Base-by-base conservation (phyloP, 176 grass and related monocot genomes). In the Zea luxurians region DNA sequence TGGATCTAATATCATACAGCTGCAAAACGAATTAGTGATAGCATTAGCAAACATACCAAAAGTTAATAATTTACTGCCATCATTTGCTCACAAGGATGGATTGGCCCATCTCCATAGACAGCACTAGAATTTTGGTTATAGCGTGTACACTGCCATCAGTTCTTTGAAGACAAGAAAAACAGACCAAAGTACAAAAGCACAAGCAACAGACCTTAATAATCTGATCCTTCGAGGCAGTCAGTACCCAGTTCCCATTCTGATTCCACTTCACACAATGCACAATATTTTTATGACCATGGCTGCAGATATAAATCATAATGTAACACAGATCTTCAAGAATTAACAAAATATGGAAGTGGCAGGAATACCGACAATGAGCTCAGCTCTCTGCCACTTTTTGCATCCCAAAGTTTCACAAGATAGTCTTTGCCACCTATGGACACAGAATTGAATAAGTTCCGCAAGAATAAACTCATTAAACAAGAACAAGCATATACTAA, bases 1-100 rank as follows among this genome's bases (percentile, higher is more conserved):
- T 99, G 81, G 96, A 92, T 87, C 96, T 95, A 87, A 99, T 99
- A 86, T 99, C 96, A 82, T 99, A 99, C 71, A 99, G 79, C 96
- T 99, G 96, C 70, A 89, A 81, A 89, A 80, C 57, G 37, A 85
- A 87, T 80, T 66, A 69, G 9, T 37, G 81, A 88, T 68, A 79
- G 16, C 70, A 71, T 86, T 57, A 83, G 79, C 42, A 72, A 50
- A 4, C 13, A 15, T 17, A 21, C 1, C 9, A 66, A 68, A 58
- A 44, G 7, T 11, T 62, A 58, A 59, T 48, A 64, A 75, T 79
- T 75, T 70, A 44, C 2, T 68, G 13, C 59, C 55, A 80, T 59
- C 50, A 18, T 12, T 41, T 66, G 16, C 52, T 52, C 50, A 13
- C 11, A 36, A 49, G 61, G 61, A 38, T 21, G 37, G n/a, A 42